Base-by-base conservation (phyloP, 2,329 filamentous ascomycete genomes). In the Aciculosporium take region DNA sequence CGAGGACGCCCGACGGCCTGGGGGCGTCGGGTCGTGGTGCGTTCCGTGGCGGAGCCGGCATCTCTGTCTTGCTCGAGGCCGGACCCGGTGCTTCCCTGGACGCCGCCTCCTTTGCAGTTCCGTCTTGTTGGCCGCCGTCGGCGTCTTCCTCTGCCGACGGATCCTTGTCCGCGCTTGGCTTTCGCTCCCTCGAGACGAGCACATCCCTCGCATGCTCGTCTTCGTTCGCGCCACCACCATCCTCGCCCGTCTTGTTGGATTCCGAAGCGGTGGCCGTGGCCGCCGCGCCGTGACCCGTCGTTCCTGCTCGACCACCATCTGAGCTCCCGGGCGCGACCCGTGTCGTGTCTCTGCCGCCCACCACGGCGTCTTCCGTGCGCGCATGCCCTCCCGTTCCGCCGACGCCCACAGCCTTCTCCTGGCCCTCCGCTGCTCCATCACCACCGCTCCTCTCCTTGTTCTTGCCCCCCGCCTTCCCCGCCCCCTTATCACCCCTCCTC, bases 401-500 rank as follows among this genome's bases (percentile, higher is more conserved):
- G 7, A 12, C n/a, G n/a, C n/a, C n/a, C n/a, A n/a, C n/a, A n/a
- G n/a, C 23, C 20, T 25, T 37, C 24, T 37, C 32, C 7, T 39
- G 15, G n/a, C 23, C 18, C 15, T n/a, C 30, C 36, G 39, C 28
- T n/a, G 45, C 52, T 44, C 53, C 53, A 8, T 39, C 30, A 3
- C 23, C 29, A 10, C n/a, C n/a, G n/a, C n/a, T n/a, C n/a, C n/a
- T n/a, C n/a, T 51, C 55, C 44, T 53, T 58, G 13, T 52, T 56
- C 42, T 55, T 58, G 31, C 49, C 49, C 45, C 58, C 43, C 15
- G 48, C 51, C 36, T 55, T 52, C 45, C 50, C 24, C n/a, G 25
- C 42, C 13, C 28, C 20, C 50, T 65, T 62, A 4, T 62, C 58
- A 1, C 50, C 56, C 39, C 58, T 61, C 37, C 65, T 63, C 43